Base-by-base conservation (phyloP, 176 grass and related monocot species). In the Avena sativa region DNA sequence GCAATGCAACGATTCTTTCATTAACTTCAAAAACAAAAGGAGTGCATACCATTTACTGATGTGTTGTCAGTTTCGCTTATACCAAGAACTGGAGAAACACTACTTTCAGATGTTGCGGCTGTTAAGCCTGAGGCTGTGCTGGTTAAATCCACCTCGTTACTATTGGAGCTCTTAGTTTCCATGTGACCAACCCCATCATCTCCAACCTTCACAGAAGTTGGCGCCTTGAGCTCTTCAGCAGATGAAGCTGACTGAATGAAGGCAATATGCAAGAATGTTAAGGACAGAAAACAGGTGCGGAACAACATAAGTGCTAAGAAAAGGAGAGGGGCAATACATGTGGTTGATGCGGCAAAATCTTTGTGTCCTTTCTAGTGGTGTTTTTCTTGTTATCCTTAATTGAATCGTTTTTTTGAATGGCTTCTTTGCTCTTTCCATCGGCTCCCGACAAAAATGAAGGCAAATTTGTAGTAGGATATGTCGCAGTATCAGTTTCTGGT, bases 311-410 rank as follows among this genome's bases (percentile, higher is more conserved):
- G 8, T 69, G 60, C 5, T 57, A 81, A 17, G 38, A 57, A 78
- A 71, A 67, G 25, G 6, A 20, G 6, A 78, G 3, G 70, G 36
- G n/a, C 80, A 70, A 78, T 19, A 94, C 96, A 89, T 96, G 88
- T 76, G 74, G 81, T 20, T 88, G 86, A 78, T 96, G 81, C 56
- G 75, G 84, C 6, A 61, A 71, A 82, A 80, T 88, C 64, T 67
- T 91, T 49, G 84, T 28, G 8, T 93, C 90, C 69, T 86, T 89
- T 81, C 86, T 94, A 86, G 32, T 32, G 1, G 14, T 3, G 48
- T 46, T 90, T 46, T 92, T 97, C 66, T 90, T 88, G 68, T 60
- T 86, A 92, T 98, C 96, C 75, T 94, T 91, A 58, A 80, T 82
- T 79, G 82, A 89, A 26, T 91, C 90, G 17, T 58, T 76, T 91